phyloP scores from a whole-genome alignment of 179 eudicot genomes.

The Patellifolia procumbens region DNA sequence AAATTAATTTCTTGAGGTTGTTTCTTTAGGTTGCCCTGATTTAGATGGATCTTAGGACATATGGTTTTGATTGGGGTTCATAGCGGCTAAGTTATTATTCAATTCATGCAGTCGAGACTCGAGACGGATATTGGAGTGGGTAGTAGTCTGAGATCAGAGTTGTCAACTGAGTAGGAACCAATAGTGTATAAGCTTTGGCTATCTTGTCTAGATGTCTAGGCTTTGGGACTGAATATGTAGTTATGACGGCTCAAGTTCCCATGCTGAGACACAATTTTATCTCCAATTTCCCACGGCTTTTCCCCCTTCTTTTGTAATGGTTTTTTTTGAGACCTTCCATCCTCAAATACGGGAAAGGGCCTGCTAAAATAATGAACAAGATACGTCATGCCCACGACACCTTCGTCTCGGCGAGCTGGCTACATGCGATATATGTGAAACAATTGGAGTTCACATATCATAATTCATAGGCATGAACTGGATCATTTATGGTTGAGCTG shows the following conservation, averaged over 20 bases:
- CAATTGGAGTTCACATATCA: background rate
- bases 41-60: background rate
- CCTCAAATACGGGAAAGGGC: background rate
- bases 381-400: background rate
- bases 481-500: slow-evolving; percentile 1
- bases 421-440: background rate
- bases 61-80: background rate
- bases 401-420: background rate
- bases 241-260: background rate
- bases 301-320: background rate
- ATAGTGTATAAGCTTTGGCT: background rate
- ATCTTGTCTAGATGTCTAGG: background rate
- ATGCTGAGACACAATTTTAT: background rate
- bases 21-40: background rate
- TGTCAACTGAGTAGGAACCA: background rate
- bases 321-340: background rate
- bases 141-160: background rate
- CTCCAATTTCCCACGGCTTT: background rate
- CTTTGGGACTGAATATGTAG: background rate
- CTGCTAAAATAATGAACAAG: background rate
- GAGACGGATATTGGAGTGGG: background rate
- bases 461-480: slow-evolving; percentile 7
- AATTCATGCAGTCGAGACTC: background rate
- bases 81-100: background rate
- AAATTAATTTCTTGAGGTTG: background rate